These are phyloP conservation scores for Herpetospermum pedunculosum DNA, from an alignment of 306 rosid genomes.

Conservation along the genomic window DNA sequence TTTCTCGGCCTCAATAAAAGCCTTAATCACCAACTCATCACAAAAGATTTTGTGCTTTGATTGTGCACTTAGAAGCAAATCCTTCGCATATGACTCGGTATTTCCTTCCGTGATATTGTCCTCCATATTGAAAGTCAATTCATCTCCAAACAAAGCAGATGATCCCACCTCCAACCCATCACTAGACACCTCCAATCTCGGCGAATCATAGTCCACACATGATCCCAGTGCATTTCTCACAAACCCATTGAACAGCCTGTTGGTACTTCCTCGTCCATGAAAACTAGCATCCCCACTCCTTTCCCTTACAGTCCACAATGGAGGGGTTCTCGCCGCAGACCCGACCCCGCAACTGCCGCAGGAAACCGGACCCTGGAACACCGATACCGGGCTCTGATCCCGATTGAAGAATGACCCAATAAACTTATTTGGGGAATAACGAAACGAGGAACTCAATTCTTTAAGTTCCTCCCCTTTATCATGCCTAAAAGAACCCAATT, in stretches of 20 bases:
- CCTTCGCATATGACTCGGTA: constrained; percentile 43
- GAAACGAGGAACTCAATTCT: constrained; percentile 64
- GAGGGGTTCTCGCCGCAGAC: constrained; percentile 30
- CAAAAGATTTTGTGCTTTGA: constrained; percentile 52
- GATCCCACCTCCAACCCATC: constrained; percentile 27
- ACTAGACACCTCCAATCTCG: constrained; percentile 20
- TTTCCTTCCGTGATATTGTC: constrained; percentile 30
- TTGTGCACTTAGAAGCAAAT: constrained; percentile 43
- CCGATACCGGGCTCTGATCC: constrained; percentile 87
- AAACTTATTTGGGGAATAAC: constrained; percentile 53
- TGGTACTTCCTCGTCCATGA: constrained; percentile 30
- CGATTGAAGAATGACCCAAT: constrained; percentile 44
- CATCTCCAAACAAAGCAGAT: constrained; percentile 42
- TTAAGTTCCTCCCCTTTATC: constrained; percentile 60
- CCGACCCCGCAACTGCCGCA: constrained; percentile 41
- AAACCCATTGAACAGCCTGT: constrained; percentile 65
- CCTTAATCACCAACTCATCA: constrained; percentile 53
- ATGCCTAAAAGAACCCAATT: constrained; percentile 40
- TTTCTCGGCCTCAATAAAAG: constrained; percentile 66
- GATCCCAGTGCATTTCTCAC: constrained; percentile 75
- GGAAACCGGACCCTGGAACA: constrained; percentile 81
- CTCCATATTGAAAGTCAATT: constrained; percentile 59
- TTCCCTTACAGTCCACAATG: constrained; percentile 31
- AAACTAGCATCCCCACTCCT: constrained; percentile 26
- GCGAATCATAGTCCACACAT: constrained; percentile 60